Conservation (phyloP, 805 yeast genomes). For the Schizosaccharomyces octosporus region DNA sequence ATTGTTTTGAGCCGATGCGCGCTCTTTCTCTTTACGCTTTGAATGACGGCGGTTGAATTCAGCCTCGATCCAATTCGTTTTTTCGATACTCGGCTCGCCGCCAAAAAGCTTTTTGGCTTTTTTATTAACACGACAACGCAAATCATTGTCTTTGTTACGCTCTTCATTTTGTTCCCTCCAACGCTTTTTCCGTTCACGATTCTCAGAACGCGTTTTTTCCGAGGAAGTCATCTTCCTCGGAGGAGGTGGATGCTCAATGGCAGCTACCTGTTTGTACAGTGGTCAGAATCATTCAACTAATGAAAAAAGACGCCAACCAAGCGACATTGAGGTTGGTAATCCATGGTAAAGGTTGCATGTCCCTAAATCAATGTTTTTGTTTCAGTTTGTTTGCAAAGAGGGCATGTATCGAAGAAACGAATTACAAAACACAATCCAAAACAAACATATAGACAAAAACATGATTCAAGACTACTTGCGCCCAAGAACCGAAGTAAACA, state of each 20-base stretch:
- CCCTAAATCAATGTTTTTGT: too few species aligned
- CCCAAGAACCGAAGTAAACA: neutral
- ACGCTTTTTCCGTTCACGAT: conserved; percentile 52
- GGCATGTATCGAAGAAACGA: too few species aligned
- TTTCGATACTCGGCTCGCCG: conserved; percentile 26
- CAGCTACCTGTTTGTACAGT: neutral
- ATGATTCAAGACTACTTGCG: too few species aligned
- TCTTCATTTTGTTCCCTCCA: conserved; percentile 66
- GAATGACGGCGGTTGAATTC: conserved; percentile 46
- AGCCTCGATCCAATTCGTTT: conserved; percentile 41
- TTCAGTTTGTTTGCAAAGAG: too few species aligned
- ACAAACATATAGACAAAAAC: too few species aligned
- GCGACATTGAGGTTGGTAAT: too few species aligned
- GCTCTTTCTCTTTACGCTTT: conserved; percentile 18
- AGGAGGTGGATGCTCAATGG: neutral
- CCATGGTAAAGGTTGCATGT: too few species aligned
- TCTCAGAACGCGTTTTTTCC: conserved; percentile 19
- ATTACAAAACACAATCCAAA: too few species aligned
- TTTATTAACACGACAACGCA: conserved; percentile 50
- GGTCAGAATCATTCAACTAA: neutral
- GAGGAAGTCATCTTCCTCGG: neutral
- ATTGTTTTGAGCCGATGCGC: neutral
- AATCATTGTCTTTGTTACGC: conserved; percentile 68
- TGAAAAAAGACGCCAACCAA: neutral
- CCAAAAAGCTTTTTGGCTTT: conserved; percentile 51